These are phyloP conservation scores for Ampelomyces quisqualis DNA, from an alignment of 2,329 filamentous ascomycete genomes.

Conservation along the genomic window DNA sequence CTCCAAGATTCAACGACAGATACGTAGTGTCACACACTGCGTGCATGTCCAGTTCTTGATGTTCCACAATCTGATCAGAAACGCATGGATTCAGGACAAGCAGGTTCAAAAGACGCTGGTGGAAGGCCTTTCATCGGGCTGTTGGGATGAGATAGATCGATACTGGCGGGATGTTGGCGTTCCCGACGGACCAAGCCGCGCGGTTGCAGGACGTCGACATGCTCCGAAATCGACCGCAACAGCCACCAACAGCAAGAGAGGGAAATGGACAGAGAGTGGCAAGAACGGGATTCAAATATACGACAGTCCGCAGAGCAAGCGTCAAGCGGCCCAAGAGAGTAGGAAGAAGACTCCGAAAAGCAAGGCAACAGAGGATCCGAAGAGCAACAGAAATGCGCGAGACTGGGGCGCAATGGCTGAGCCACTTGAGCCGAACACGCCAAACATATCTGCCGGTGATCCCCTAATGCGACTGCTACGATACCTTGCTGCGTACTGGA, in stretches of 20 bases:
- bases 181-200: conserved; percentile 74
- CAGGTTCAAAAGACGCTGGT: conserved; percentile 38
- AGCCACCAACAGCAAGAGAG: conserved; percentile 14
- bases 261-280: conserved; percentile 47
- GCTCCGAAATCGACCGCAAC: conserved; percentile 68
- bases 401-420: conserved; percentile 75
- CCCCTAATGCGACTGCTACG: conserved; percentile 76
- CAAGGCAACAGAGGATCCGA: conserved; percentile 43
- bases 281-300: conserved; percentile 40
- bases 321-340: conserved; percentile 7
- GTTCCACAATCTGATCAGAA: conserved; percentile 78
- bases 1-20: conserved; percentile 77
- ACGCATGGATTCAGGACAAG: conserved; percentile 41
- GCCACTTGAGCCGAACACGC: conserved; percentile 66
- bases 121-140: conserved; percentile 29
- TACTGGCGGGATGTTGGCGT: conserved; percentile 73
- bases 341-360: conserved; percentile 10
- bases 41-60: conserved; percentile 85
- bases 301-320: conserved; percentile 25
- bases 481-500: conserved; percentile 82
- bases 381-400: conserved; percentile 49
- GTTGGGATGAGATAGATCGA: conserved; percentile 40
- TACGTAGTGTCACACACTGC: conserved; percentile 77
- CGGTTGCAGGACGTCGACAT: conserved; percentile 62
- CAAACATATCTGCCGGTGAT: conserved; percentile 80